Percentiles rank a stretch among this genome's conserved stretches.
Conservation (phyloP, 164 flowering plant genomes). For the Malania oleifera region DNA sequence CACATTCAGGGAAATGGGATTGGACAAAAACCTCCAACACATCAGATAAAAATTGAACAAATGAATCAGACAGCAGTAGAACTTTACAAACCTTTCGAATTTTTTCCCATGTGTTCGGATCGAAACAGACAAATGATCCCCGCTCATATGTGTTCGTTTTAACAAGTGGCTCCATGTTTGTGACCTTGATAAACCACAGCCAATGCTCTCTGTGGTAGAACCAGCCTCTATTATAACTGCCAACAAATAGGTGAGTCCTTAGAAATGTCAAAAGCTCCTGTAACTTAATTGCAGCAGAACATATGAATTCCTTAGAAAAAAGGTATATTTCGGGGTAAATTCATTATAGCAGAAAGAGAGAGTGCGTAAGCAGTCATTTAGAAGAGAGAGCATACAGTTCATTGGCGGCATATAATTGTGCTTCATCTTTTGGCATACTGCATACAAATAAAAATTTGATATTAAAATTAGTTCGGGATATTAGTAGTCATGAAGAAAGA, state of each 20-base stretch:
- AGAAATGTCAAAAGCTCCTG: not conserved
- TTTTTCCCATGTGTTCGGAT: constrained; percentile 59
- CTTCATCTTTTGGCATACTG: constrained; percentile 99
- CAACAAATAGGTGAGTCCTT: not conserved
- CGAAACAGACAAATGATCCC: constrained; percentile 65
- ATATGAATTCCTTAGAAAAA: not conserved
- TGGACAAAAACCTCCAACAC: not conserved
- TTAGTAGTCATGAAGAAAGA: not conserved
- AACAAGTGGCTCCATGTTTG: constrained; percentile 51
- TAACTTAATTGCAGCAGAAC: not conserved
- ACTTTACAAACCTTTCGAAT: constrained; percentile 43
- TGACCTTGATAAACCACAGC: constrained; percentile 46
- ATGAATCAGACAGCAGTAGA: not conserved
- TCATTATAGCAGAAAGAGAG: not conserved
- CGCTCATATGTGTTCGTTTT: constrained; percentile 52
- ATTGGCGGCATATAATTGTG: constrained; percentile 86
- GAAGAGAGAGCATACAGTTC: constrained; percentile 61
- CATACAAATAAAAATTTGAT: constrained; percentile 5
- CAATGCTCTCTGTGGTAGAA: constrained; percentile 60
- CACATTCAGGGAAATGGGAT: not conserved
- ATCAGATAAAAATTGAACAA: not conserved
- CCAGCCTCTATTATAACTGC: constrained; percentile 66
- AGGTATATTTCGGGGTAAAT: not conserved
- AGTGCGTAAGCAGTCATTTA: not conserved
- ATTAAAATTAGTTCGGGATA: not conserved